Percentiles rank a stretch among this genome's conserved stretches.
Evolutionary conservation across 169 alveolate genomes (phyloP).

Genomic region (Fabrea salina): DNA sequence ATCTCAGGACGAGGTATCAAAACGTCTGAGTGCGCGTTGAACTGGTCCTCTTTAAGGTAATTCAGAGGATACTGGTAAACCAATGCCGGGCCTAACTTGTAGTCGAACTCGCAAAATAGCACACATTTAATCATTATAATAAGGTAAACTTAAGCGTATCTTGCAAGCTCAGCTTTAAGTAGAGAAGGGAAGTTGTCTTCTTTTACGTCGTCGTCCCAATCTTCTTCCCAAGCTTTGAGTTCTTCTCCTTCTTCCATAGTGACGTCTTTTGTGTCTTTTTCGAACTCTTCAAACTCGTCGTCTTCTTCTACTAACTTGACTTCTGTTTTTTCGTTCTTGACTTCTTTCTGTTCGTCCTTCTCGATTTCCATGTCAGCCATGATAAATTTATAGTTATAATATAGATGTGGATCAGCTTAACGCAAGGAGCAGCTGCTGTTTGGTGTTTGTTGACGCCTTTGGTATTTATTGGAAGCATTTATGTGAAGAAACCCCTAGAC

Average conservation of each 20-base stretch:
- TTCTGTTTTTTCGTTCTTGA: no score
- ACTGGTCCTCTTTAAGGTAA: not conserved
- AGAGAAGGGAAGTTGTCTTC: constrained; percentile 21
- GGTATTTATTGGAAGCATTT: constrained; percentile 1
- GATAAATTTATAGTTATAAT: no score
- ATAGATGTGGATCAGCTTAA: no score
- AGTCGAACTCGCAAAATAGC: constrained; percentile 21
- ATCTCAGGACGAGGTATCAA: constrained; percentile 32
- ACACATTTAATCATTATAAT: constrained; percentile 24
- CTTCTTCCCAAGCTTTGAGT: constrained; percentile 35
- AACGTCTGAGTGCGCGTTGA: not conserved
- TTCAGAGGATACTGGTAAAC: constrained; percentile 25
- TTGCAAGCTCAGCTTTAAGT: constrained; percentile 15
- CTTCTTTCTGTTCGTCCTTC: no score
- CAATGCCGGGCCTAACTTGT: constrained; percentile 11
- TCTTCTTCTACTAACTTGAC: no score
- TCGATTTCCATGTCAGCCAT: no score
- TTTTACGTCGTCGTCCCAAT: constrained; percentile 32
- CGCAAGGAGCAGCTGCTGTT: no score
- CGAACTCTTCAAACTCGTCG: constrained; percentile 36
- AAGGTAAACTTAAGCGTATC: not conserved
- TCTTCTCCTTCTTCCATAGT: not conserved
- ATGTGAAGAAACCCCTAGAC: not conserved
- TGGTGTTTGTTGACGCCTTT: constrained; percentile 1
- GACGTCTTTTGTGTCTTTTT: not conserved